Evolutionary conservation across 164 flowering plant genomes (phyloP), one percentile per base, ranked within the genome.

Genomic region (Vitis rotundifolia): DNA sequence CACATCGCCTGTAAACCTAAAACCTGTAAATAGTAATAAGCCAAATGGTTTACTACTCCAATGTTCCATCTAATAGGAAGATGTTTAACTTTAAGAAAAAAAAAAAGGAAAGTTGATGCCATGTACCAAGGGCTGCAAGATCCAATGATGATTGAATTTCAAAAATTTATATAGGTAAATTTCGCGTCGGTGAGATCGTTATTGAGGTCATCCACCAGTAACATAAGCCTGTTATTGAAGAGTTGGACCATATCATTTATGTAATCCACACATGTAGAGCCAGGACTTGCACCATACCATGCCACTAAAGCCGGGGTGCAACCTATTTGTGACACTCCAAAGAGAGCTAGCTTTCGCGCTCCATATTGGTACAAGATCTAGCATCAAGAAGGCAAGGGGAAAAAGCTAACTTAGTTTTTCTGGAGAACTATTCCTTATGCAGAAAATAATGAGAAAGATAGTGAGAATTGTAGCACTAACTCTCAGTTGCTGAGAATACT

Each of bases 191-290:
- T 9, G 2, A 86, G 44, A 16, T 79, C 69, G 31, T 16, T 70
- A 74, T 88, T 88, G 50, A 88, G 70, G 5, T 70, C 57, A 14
- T 80, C 76, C 0, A 88, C 87, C 0, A 90, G 77, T 0, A 70
- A 9, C 49, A 12, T 68, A 12, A 80, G 68, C 28, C 50, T 22
- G 11, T 16, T 14, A 49, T 78, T 73, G 51, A 77, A 77, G 3
- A 75, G 19, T 16, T 52, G 59, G 11, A 56, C 72, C 1, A 29
- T 66, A 4, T 56, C 14, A 54, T 70, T 76, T 3, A 67, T 62
- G 1, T 9, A 29, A 0, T 48, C 63, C 5, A 59, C 67, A 13
- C 78, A 73, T 1, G 61, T 7, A 37, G 69, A 19, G 5, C 48
- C 59, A 22, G 26, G 26, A 5, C 67, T 59, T n/a, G 60, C n/a